Evolutionary conservation across 352 stramenopile genomes (phyloP).

Genomic region (Saprolegnia diclina): DNA sequence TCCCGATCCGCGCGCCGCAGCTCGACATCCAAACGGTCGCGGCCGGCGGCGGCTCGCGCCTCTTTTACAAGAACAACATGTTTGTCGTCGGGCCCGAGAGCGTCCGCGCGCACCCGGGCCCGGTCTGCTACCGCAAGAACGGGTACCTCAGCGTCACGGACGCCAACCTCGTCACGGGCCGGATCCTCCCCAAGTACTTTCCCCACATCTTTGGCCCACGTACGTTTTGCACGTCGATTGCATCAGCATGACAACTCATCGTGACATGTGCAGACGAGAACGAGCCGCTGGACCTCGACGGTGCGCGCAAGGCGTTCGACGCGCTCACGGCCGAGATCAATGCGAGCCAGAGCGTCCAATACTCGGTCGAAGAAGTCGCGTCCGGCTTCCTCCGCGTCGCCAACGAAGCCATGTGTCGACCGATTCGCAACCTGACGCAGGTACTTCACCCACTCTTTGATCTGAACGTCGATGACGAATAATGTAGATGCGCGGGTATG

Average conservation of each 20-base stretch:
- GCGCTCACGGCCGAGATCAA: constrained; percentile 87
- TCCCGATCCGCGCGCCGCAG: constrained; percentile 96
- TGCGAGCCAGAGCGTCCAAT: constrained; percentile 49
- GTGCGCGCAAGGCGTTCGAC: constrained; percentile 88
- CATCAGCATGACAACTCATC: not conserved
- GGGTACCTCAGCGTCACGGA: constrained; percentile 97
- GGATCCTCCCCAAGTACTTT: constrained; percentile 96
- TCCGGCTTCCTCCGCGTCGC: constrained; percentile 97
- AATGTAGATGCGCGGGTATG: constrained; percentile 94
- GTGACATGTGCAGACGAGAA: constrained; percentile 78
- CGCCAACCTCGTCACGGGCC: constrained; percentile 96
- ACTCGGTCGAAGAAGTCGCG: constrained; percentile 92
- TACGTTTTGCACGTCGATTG: no score
- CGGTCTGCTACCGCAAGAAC: constrained; percentile 96
- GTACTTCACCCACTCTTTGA: not conserved
- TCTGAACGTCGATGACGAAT: not conserved
- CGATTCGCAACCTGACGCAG: constrained; percentile 97
- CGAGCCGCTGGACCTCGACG: constrained; percentile 94
- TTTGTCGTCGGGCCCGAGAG: constrained; percentile 98
- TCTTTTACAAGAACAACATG: constrained; percentile 96
- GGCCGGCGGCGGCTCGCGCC: constrained; percentile 92
- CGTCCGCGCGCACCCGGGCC: constrained; percentile 94
- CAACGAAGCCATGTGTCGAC: constrained; percentile 99
- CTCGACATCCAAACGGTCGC: constrained; percentile 99
- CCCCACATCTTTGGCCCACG: constrained; percentile 97